Conservation (phyloP, 23 red algal species). For the Gracilaria domingensis region DNA sequence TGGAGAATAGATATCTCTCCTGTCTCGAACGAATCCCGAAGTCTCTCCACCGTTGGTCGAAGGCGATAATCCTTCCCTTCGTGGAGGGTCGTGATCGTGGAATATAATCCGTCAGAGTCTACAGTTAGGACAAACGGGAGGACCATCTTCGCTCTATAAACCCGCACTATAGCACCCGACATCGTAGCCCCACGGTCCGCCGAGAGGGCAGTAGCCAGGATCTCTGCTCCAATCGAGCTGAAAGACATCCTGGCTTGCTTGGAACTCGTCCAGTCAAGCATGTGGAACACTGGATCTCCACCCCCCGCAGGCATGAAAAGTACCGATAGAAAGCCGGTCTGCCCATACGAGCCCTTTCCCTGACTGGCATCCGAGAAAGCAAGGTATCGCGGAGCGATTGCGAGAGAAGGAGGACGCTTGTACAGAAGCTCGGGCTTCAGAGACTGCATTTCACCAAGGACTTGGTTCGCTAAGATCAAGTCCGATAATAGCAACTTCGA, state of each 20-base stretch:
- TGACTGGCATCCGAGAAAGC: too few relatives aligned
- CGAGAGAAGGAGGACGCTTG: too few relatives aligned
- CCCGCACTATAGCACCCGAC: not conserved
- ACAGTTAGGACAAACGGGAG: too few relatives aligned
- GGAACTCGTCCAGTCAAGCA: constrained; percentile 15
- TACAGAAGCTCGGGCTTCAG: not conserved
- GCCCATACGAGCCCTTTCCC: too few relatives aligned
- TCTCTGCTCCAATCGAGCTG: constrained; percentile 10
- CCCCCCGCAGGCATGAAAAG: not conserved
- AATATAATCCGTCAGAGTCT: too few relatives aligned
- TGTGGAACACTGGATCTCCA: not conserved
- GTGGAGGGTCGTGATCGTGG: too few relatives aligned
- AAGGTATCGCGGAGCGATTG: too few relatives aligned
- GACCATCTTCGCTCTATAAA: not conserved
- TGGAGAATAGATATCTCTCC: too few relatives aligned
- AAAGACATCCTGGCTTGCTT: constrained; percentile 22
- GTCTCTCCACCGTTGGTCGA: not conserved
- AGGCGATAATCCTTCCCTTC: too few relatives aligned
- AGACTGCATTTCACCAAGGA: not conserved
- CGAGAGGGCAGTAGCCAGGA: constrained; percentile 9
- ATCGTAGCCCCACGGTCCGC: not conserved
- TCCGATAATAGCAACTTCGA: not conserved
- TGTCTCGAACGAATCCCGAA: too few relatives aligned
- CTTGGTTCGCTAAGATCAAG: not conserved
- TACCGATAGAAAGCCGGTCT: too few relatives aligned